A percentile compares a stretch with the other conserved stretches of the same genome.
Conservation (phyloP, 768 basidiomycete species). For the Leucocoprinus birnbaumii region DNA sequence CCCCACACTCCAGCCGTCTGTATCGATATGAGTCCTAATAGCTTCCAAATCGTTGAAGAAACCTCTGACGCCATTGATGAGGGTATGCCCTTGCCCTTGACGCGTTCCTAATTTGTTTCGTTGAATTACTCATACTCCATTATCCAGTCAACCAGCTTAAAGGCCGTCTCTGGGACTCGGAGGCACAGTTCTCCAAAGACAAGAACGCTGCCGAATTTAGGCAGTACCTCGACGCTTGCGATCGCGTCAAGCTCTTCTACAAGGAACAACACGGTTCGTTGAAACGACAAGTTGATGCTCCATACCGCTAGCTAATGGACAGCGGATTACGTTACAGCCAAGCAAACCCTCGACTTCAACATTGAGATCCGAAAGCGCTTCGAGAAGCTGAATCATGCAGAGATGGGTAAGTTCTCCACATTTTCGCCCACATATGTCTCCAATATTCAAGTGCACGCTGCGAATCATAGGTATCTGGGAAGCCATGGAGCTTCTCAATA, state of each 20-base stretch:
- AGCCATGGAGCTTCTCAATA: slow-evolving; percentile 85
- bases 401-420: slow-evolving; percentile 13
- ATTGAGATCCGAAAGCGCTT: slow-evolving; percentile 54
- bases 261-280: slow-evolving; percentile 71
- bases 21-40: too few relatives aligned
- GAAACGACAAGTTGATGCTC: not conserved
- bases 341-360: slow-evolving; percentile 87
- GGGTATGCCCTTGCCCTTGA: slow-evolving; percentile 23
- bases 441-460: slow-evolving; percentile 53
- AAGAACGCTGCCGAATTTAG: slow-evolving; percentile 72
- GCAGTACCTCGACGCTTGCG: slow-evolving; percentile 72
- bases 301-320: not conserved
- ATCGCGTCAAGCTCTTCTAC: slow-evolving; percentile 76
- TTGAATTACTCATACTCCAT: not conserved
- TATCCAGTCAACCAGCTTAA: slow-evolving; percentile 66
- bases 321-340: slow-evolving; percentile 63
- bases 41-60: too few relatives aligned
- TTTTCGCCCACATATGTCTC: too few relatives aligned
- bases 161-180: slow-evolving; percentile 55
- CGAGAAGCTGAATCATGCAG: not conserved
- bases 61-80: slow-evolving; percentile 49
- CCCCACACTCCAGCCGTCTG: too few relatives aligned
- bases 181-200: slow-evolving; percentile 52
- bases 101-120: not conserved
- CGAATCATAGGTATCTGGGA: slow-evolving; percentile 78